phyloP scores from a whole-genome alignment of 805 yeast species.

The Ogataea philodendri region DNA sequence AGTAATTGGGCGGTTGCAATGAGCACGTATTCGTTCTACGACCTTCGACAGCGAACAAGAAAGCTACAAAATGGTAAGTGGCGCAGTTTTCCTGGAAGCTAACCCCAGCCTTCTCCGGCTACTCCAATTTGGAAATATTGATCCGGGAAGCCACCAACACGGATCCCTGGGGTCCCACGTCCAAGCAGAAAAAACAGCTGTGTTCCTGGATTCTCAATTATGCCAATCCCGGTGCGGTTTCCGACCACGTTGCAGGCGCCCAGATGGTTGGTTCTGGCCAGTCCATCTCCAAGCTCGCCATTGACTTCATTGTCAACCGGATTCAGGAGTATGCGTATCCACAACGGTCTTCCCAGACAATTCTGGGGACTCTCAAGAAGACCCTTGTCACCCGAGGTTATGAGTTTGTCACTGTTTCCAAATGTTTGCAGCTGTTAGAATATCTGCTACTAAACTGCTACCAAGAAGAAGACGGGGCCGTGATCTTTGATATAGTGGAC shows the following conservation, averaged over 20 bases:
- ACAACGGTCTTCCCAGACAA: constrained; percentile 5
- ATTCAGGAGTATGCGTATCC: constrained; percentile 21
- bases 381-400: constrained; percentile 29
- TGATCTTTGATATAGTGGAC: constrained; percentile 24
- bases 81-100: background rate
- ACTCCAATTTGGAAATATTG: constrained; percentile 30
- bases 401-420: constrained; percentile 28
- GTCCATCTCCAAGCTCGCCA: constrained; percentile 21
- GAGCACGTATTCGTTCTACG: constrained; percentile 25
- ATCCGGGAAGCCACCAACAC: constrained; percentile 48
- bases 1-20: background rate
- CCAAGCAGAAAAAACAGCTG: constrained; percentile 39
- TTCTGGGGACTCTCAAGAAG: constrained; percentile 27
- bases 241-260: constrained; percentile 11
- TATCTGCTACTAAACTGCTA: constrained; percentile 30
- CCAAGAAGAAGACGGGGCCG: constrained; percentile 5
- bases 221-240: constrained; percentile 12
- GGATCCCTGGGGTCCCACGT: constrained; percentile 53
- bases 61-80: constrained; percentile 35
- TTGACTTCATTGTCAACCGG: constrained; percentile 22
- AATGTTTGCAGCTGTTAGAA: constrained; percentile 29
- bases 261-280: constrained; percentile 10
- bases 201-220: constrained; percentile 22
- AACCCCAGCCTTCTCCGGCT: constrained; percentile 29
- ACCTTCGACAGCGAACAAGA: constrained; percentile 32